Conservation (phyloP, 2,329 filamentous ascomycete genomes). For the Paramyrothecium sp. region DNA sequence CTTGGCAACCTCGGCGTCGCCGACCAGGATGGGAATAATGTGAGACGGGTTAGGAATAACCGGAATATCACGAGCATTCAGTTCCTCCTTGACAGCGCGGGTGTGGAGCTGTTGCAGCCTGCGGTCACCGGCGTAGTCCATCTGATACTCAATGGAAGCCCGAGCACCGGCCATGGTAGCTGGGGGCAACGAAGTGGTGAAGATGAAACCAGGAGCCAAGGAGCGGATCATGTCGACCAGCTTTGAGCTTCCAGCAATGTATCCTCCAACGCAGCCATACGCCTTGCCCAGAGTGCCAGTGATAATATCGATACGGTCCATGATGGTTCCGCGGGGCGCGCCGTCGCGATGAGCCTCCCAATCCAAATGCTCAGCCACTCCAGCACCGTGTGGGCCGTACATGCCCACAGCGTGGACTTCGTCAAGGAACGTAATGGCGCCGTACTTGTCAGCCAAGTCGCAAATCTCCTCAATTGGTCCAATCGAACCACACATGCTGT, state of each 20-base stretch:
- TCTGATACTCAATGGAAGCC: conserved; percentile 91
- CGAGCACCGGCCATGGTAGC: conserved; percentile 95
- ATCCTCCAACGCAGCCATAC: conserved; percentile 95
- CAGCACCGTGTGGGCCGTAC: conserved; percentile 94
- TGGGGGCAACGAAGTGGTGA: conserved; percentile 93
- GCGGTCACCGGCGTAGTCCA: conserved; percentile 79
- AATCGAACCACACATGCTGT: conserved; percentile 98
- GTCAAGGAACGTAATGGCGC: conserved; percentile 94
- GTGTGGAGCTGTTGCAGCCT: conserved; percentile 95
- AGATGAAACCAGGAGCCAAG: conserved; percentile 95
- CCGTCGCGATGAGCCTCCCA: conserved; percentile 82
- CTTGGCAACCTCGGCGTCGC: conserved; percentile 90
- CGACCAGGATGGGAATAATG: conserved; percentile 91
- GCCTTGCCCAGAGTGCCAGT: conserved; percentile 97
- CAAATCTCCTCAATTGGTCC: conserved; percentile 95
- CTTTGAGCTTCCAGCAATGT: conserved; percentile 86
- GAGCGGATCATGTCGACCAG: conserved; percentile 93
- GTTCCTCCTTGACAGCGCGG: conserved; percentile 83
- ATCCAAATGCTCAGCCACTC: conserved; percentile 96
- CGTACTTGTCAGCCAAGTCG: conserved; percentile 95
- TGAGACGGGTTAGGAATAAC: conserved; percentile 98
- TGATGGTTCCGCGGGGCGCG: conserved; percentile 75
- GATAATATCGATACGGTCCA: conserved; percentile 97
- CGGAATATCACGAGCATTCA: conserved; percentile 79
- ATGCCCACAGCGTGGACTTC: conserved; percentile 99